A percentile compares a stretch with the other conserved stretches of the same genome.
Conservation (phyloP, 495 filamentous ascomycete species). For the Pyrenula massariospora region DNA sequence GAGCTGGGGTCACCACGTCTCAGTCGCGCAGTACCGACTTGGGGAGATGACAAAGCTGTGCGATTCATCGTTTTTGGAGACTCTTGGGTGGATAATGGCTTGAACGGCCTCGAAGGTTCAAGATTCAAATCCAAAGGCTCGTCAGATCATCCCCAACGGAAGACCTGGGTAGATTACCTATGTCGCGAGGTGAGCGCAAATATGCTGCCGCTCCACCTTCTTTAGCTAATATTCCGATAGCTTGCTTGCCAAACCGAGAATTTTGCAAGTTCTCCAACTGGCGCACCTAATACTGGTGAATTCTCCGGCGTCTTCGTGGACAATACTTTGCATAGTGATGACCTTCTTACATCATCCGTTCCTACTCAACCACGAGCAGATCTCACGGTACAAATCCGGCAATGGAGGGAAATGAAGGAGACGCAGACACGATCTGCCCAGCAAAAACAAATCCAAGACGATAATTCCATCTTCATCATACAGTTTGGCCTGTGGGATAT, state of each 20-base stretch:
- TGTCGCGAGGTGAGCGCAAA: constrained; percentile 23
- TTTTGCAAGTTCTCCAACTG: neutral
- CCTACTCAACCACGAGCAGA: constrained; percentile 22
- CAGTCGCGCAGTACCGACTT: neutral
- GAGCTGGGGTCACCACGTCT: neutral
- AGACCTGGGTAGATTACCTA: constrained; percentile 33
- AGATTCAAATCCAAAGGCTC: neutral
- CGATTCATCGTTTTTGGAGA: constrained; percentile 36
- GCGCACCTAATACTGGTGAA: neutral
- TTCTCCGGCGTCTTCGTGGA: neutral
- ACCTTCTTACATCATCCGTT: constrained; percentile 11
- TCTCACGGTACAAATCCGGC: constrained; percentile 27
- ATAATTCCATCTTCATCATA: constrained; percentile 26
- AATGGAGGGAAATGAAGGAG: constrained; percentile 20
- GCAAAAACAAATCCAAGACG: constrained; percentile 7
- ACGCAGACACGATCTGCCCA: constrained; percentile 9
- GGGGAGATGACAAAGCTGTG: neutral
- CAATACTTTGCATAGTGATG: constrained; percentile 1
- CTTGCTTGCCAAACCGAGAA: neutral
- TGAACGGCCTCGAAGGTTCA: neutral
- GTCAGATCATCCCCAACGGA: constrained; percentile 11
- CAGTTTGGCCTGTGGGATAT: constrained; percentile 41
- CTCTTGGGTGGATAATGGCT: constrained; percentile 36
- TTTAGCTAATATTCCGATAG: neutral
- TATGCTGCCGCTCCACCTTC: neutral